Base-by-base conservation (phyloP, 2,329 filamentous ascomycete genomes). In the Byssoonygena ceratinophila region DNA sequence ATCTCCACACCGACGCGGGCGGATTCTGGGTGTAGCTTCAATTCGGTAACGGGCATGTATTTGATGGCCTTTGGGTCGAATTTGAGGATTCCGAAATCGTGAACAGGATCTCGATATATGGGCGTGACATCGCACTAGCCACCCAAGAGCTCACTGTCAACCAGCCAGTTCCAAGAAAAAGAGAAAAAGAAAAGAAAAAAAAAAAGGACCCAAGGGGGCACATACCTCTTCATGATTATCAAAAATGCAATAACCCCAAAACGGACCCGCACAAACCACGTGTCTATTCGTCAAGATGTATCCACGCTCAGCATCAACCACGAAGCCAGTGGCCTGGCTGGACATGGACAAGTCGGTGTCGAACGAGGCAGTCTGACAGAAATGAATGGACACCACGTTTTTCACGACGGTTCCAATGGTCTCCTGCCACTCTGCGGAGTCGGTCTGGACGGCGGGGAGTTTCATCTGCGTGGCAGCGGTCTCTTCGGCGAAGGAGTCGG, bases 241-340 rank as follows among this genome's bases (percentile, higher is more conserved):
- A 68, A 98, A 98, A 60, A 98, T 90, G 66, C 87, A 90, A 72
- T 94, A 96, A 45, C 92, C 92, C 85, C 91, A 97, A 71, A 98
- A 98, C 1, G 92, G 92, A 0, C 92, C 92, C 0, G 92, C 80
- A 58, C 92, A 89, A 39, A 97, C 92, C 29, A 98, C 92, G 72
- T 98, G 92, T 54, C 87, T 80, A 67, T 92, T 92, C 9, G 87
- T 92, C 67, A 92, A 71, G 61, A 92, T 91, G 66, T 90, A 89
- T 67, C 92, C 92, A 67, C 81, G 82, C 71, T 95, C 84, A 4
- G 92, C 87, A 72, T 98, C 92, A 22, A 98, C 92, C 14, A 98
- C 90, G 66, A 98, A 98, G 6, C 92, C 92, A 0, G 92, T 98
- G 2, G 92, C 92, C 73, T 98, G 92, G 63, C 89, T 96, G 16